Base-by-base conservation (phyloP, 208 protist species). In the Vickermania ingenoplastis region DNA sequence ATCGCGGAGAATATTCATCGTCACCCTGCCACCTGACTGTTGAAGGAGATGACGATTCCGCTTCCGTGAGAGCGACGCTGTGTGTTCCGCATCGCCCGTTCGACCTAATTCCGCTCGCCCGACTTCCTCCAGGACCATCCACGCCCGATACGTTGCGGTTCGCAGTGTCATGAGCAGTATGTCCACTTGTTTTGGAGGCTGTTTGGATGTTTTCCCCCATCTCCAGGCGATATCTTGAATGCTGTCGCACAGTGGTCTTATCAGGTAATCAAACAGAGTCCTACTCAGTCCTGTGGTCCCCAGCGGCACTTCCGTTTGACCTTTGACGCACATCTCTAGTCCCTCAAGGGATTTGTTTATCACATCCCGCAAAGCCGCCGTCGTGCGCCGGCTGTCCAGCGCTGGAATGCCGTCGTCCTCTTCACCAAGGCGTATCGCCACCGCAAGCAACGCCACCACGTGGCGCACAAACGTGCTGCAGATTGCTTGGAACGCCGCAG, bases 21-120 rank as follows among this genome's bases (percentile, higher is more conserved):
- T 94, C 13, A 94, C 50, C 53, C 84, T 87, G 0, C 81, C 83
- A 25, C 77, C 69, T 5, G 79, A 84, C 25, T 86, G 80, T 22
- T 64, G 69, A 27, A 94, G 61, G 67, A 1, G 66, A 49, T 41
- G 80, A 61, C 59, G 91, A 91, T 3, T 68, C 77, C 67, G 77
- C 76, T 71, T 94, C 81, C 67, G 76, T 71, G 4, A 68, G 26
- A 22, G 78, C 56, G 1, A 61, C 61, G 61, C 64, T 81, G 26
- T 60, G 73, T n/a, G 63, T 74, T 23, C 74, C 61, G 24, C 58
- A 26, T 69, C 82, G 31, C 64, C 81, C 13, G 63, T 53, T 61
- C 76, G 59, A 53, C 71, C 75, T 41, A 91, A 51, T 61, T 94
- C 83, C n/a, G 66, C 63, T 5, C 65, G 66, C 0, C 75, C 79